Base-by-base conservation (phyloP, 2,329 filamentous ascomycete genomes). In the Xylariaceae sp. region DNA sequence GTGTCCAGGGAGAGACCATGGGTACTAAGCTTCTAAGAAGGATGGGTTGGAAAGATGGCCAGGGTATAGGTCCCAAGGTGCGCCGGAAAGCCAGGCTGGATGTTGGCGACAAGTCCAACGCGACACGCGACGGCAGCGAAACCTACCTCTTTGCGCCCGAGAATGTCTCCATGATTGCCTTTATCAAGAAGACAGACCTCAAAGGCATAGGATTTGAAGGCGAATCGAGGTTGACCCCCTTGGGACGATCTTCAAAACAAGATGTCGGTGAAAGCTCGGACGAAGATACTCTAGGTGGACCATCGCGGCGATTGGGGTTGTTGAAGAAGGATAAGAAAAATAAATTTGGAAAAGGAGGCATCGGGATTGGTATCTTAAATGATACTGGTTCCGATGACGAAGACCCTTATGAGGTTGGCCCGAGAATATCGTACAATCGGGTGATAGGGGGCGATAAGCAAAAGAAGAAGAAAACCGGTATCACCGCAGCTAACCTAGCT, bases 11-110 rank as follows among this genome's bases (percentile, higher is more conserved):
- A 41, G 90, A 96, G 62, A 96, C 91, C 0, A 91, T 95, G 80
- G 94, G 94, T 1, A 80, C 89, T 11, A 92, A 89, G 70, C 78
- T 99, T 13, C 77, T 97, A 60, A 90, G 89, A 70, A 89, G 83
- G 69, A 97, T 99, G 93, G 94, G 93, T 13, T 99, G 94, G 94
- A 89, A 88, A 68, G 89, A 93, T 64, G 93, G 92, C 0, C 92
- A 97, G 73, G 94, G 94, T 2, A 86, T 97, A 62, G 94, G 94
- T 0, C 91, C 92, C 18, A 96, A 91, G 73, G 78, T 97, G 39
- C 85, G 86, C 56, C 83, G 94, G 53, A 81, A 80, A 70, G 90
- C 92, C 44, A 81, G 88, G 52, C 79, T 93, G 11, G 88, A 82
- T 55, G 80, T 78, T 1, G 59, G 58, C 13, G 59, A 49, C 41